Evolutionary conservation across 192 early-diverging fungal genomes (phyloP).

Genomic region (Borealophlyctis nickersoniae): DNA sequence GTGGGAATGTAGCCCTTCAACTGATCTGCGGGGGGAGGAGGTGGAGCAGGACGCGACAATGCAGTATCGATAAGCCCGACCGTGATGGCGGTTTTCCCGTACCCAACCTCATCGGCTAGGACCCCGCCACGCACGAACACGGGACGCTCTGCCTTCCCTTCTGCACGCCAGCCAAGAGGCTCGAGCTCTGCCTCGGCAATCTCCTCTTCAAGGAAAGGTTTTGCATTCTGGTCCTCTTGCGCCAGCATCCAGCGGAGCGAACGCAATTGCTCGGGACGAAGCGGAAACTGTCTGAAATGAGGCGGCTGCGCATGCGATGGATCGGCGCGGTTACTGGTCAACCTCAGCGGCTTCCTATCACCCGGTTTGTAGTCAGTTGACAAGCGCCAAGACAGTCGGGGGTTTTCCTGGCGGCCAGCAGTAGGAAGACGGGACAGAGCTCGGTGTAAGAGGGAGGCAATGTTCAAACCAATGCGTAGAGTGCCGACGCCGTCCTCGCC

Average conservation of each 20-base stretch:
- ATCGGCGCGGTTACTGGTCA: constrained; percentile 35
- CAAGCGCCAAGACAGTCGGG: constrained; percentile 35
- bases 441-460: constrained; percentile 38
- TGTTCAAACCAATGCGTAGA: constrained; percentile 39
- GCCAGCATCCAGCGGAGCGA: constrained; percentile 45
- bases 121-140: constrained; percentile 44
- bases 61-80: constrained; percentile 40
- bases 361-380: constrained; percentile 8
- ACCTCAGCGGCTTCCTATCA: constrained; percentile 9
- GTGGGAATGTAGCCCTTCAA: constrained; percentile 27
- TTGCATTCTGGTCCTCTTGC: constrained; percentile 30
- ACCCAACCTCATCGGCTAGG: constrained; percentile 47
- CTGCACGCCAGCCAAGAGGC: constrained; percentile 35
- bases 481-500: constrained; percentile 15
- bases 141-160: constrained; percentile 33
- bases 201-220: constrained; percentile 42
- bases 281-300: constrained; percentile 31
- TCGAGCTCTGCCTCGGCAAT: constrained; percentile 37
- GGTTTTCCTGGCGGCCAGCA: neutral
- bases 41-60: neutral
- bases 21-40: too few relatives aligned
- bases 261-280: constrained; percentile 44
- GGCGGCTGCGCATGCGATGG: constrained; percentile 37
- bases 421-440: constrained; percentile 27
- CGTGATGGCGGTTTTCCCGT: constrained; percentile 49